Percentiles rank a stretch among this genome's conserved stretches.
phyloP scores from a whole-genome alignment of 2,329 filamentous ascomycete species.

The Alternaria infectoria region DNA sequence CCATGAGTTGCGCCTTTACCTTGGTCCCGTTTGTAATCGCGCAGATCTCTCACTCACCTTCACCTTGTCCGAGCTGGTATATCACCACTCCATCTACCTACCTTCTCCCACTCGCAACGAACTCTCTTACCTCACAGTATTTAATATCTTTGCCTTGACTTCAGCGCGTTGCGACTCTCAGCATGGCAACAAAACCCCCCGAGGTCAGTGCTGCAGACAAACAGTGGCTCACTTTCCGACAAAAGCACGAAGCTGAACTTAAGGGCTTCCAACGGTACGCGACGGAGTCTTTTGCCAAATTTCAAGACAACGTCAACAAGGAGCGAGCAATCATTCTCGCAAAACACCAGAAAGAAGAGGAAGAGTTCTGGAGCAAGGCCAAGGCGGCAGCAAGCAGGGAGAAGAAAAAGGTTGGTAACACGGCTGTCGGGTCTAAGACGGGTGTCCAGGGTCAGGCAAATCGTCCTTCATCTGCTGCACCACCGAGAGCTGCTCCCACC shows the following conservation, averaged over 20 bases:
- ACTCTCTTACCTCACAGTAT: neutral
- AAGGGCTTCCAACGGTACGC: neutral
- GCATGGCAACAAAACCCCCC: neutral
- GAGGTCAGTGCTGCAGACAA: neutral
- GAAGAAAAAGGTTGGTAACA: neutral
- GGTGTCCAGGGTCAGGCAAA: neutral
- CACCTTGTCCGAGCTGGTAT: neutral
- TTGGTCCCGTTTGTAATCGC: neutral
- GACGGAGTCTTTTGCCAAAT: neutral
- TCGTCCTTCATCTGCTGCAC: neutral
- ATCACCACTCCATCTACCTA: neutral
- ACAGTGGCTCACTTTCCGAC: constrained; percentile 4
- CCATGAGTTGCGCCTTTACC: neutral
- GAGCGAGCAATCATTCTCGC: neutral
- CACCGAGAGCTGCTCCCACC: neutral
- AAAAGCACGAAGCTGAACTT: neutral
- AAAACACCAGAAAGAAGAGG: constrained; percentile 12
- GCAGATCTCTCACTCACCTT: neutral
- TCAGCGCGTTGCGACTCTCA: neutral
- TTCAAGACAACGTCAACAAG: neutral
- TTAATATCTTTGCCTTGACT: neutral
- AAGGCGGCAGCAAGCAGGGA: neutral
- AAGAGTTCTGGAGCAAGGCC: constrained; percentile 9
- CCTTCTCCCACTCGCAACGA: neutral
- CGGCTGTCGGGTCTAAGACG: neutral